Evolutionary conservation across 2,329 filamentous ascomycete species (phyloP).

Genomic region (Colletotrichum sp.): DNA sequence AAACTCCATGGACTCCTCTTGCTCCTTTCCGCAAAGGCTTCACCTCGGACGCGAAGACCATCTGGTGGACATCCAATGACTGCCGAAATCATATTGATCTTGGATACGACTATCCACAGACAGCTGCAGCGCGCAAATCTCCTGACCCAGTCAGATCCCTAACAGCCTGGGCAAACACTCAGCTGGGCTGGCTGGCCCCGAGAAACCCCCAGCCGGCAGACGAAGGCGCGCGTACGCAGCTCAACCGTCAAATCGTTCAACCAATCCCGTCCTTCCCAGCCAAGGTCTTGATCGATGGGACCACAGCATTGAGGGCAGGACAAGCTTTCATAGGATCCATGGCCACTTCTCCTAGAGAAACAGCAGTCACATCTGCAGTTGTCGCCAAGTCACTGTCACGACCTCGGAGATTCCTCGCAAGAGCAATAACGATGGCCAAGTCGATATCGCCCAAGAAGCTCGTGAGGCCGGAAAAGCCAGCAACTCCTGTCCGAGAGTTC

Average conservation of each 20-base stretch:
- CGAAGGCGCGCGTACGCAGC: not conserved
- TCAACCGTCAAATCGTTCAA: not conserved
- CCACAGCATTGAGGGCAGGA: not conserved
- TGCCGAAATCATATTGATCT: not conserved
- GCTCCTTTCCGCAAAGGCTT: not conserved
- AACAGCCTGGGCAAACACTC: not conserved
- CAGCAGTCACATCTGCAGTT: not conserved
- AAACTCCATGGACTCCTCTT: not conserved
- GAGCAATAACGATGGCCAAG: not conserved
- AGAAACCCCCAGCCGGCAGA: not conserved
- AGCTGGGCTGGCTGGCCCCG: not conserved
- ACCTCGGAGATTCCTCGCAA: not conserved
- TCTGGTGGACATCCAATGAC: conserved; percentile 8
- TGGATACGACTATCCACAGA: conserved; percentile 5
- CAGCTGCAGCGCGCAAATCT: not conserved
- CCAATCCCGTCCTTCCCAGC: not conserved
- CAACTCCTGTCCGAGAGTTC: not conserved
- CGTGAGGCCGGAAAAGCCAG: not conserved
- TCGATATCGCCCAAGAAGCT: not conserved
- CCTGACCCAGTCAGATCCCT: not conserved
- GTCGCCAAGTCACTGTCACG: not conserved
- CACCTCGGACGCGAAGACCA: not conserved
- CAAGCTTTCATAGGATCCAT: not conserved
- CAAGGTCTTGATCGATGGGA: not conserved
- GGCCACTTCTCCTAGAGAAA: not conserved